Evolutionary conservation across 129 eudicot genomes (phyloP), one percentile per base, ranked within the genome.

Genomic region (Calendula officinalis): DNA sequence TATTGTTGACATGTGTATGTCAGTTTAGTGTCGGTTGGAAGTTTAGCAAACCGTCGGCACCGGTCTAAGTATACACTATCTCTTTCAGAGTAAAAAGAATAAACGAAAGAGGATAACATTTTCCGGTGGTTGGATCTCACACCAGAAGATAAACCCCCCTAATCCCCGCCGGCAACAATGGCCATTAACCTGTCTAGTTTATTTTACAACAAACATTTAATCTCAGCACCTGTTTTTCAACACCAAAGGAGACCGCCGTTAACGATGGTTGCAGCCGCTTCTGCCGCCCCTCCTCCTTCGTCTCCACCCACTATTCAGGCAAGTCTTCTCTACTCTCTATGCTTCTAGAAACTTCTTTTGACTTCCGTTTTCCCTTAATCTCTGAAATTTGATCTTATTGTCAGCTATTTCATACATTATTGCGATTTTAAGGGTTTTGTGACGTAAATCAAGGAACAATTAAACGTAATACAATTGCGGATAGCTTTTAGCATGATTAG

Each of bases 221-320:
- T 41, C 69, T 41, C 86, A 60, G 56, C 75, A n/a, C 62, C 66
- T 8, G 27, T 44, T 63, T 37, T 15, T 46, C 77, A 72, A 36
- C 76, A 69, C 13, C 81, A 64, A 3, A 38, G 60, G 13, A 34
- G 55, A 64, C 60, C 79, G 15, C 49, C 73, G 57, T 71, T 56
- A 14, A 39, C 76, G 40, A 68, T 77, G 48, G 22, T 75, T 6
- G 55, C 81, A 36, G 57, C 72, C 66, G 72, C 83, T 57, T 43
- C 76, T 8, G 74, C 82, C 15, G 76, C 82, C 41, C 56, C 75
- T 75, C 70, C 84, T 22, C 62, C 82, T n/a, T 44, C 83, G 8
- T 57, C 72, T 12, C 60, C 89, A 12, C 77, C 94, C 60, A 80
- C 81, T 44, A 83, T 86, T 61, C 86, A 86, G 89, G 94, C 78